Evolutionary conservation across 345 rosid species (phyloP).

Genomic region (Zanthoxylum bungeanum): DNA sequence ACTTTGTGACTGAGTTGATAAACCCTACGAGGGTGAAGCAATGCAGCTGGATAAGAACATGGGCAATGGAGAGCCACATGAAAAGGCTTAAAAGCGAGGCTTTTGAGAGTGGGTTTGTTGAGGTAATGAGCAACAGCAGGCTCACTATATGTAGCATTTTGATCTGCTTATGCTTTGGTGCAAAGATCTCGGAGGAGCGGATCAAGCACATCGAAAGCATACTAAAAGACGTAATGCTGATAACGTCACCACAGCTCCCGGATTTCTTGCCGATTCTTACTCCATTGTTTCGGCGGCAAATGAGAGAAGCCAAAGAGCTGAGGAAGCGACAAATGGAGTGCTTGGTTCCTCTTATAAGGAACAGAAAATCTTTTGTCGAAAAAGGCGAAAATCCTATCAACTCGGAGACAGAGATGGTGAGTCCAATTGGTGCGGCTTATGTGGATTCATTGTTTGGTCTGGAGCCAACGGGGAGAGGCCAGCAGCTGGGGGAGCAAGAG

Average conservation of each 20-base stretch:
- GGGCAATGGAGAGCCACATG: conserved; percentile 78
- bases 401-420: conserved; percentile 67
- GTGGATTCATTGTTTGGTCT: conserved; percentile 72
- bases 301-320: conserved; percentile 60
- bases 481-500: conserved; percentile 63
- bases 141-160: conserved; percentile 73
- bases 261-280: conserved; percentile 80
- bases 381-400: conserved; percentile 37
- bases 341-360: conserved; percentile 64
- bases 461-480: conserved; percentile 43
- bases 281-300: conserved; percentile 59
- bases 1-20: conserved; percentile 77
- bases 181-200: conserved; percentile 63
- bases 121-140: conserved; percentile 74
- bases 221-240: conserved; percentile 81
- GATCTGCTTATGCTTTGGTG: conserved; percentile 87
- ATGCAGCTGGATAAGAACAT: conserved; percentile 80
- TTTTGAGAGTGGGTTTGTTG: conserved; percentile 51
- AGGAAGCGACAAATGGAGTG: conserved; percentile 78
- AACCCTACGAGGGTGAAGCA: conserved; percentile 69
- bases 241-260: conserved; percentile 67
- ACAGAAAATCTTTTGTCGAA: conserved; percentile 54
- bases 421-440: conserved; percentile 93
- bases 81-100: conserved; percentile 51
- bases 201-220: conserved; percentile 63